Percentiles rank a stretch among this genome's conserved stretches.
Conservation (phyloP, 768 basidiomycete genomes). For the Phlegmacium glaucopus region DNA sequence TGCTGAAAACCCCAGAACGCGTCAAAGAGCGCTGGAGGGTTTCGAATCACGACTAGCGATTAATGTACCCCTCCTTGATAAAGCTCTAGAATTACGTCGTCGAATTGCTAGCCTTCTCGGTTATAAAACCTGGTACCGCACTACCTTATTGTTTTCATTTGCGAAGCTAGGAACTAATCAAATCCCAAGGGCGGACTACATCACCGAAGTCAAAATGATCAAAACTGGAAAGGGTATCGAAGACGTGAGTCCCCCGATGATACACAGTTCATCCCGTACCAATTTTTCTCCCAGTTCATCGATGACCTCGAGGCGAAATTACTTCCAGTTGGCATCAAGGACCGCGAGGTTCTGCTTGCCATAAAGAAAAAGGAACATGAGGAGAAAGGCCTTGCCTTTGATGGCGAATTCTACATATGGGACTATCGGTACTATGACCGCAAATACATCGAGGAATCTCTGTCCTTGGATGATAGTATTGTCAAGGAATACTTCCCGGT, state of each 20-base stretch:
- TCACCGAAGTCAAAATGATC: conserved; percentile 85
- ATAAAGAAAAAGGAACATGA: conserved; percentile 76
- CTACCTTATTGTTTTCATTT: background rate
- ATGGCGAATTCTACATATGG: conserved; percentile 78
- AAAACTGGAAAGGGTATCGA: conserved; percentile 62
- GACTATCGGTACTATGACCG: conserved; percentile 79
- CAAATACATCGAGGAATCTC: conserved; percentile 60
- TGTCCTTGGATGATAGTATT: conserved; percentile 70
- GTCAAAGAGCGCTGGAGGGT: conserved; percentile 60
- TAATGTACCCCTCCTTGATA: conserved; percentile 70
- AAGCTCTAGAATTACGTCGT: conserved; percentile 67
- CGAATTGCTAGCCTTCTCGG: conserved; percentile 63
- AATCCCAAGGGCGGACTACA: conserved; percentile 63
- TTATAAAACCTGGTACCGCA: conserved; percentile 62
- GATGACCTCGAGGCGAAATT: conserved; percentile 73
- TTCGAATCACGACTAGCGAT: conserved; percentile 64
- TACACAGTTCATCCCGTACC: conserved; percentile 1
- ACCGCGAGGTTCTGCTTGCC: conserved; percentile 61
- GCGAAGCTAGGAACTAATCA: background rate
- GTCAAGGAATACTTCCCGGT: conserved; percentile 93
- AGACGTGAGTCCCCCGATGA: conserved; percentile 32
- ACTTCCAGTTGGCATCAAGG: conserved; percentile 65
- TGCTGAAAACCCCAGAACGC: conserved; percentile 66
- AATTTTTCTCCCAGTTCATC: conserved; percentile 53
- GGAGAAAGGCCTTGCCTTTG: conserved; percentile 55